Evolutionary conservation across 768 basidiomycete genomes (phyloP).

Genomic region (Gloeopeniophorella convolvens): DNA sequence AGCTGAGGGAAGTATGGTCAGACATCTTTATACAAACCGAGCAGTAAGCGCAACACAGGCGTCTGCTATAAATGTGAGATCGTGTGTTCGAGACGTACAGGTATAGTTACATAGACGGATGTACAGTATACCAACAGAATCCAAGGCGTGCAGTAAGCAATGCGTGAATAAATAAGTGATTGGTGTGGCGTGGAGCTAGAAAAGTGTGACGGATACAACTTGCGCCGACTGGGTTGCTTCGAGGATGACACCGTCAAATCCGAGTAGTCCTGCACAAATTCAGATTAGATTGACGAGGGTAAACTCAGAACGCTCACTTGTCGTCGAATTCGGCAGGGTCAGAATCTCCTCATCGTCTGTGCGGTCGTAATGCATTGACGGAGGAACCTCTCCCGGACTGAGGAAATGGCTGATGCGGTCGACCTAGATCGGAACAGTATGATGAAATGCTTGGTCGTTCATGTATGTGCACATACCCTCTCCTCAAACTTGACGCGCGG

Average conservation of each 20-base stretch:
- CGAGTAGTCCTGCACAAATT: slow-evolving; percentile 43
- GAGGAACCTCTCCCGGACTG: slow-evolving; percentile 64
- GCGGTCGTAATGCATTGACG: slow-evolving; percentile 75
- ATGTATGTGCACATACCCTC: slow-evolving; percentile 37
- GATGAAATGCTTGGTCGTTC: neutral
- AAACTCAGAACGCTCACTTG: slow-evolving; percentile 42
- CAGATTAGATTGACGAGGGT: slow-evolving; percentile 13
- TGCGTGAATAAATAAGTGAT: neutral
- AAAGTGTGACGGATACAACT: slow-evolving; percentile 65
- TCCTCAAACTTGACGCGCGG: slow-evolving; percentile 69
- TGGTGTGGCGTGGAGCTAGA: slow-evolving; percentile 36
- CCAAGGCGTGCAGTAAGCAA: neutral
- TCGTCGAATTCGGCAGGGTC: slow-evolving; percentile 59
- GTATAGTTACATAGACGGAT: slow-evolving; percentile 3
- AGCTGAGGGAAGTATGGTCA: slow-evolving; percentile 65
- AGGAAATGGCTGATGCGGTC: slow-evolving; percentile 76
- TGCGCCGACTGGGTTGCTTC: slow-evolving; percentile 77
- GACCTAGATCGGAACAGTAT: slow-evolving; percentile 43
- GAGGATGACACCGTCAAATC: slow-evolving; percentile 75
- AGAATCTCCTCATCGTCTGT: slow-evolving; percentile 70
- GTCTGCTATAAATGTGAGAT: neutral
- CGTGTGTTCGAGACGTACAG: neutral
- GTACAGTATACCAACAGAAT: slow-evolving; percentile 2
- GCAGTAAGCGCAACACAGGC: neutral
- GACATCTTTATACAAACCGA: slow-evolving; percentile 53